Evolutionary conservation across 139 green algal genomes (phyloP), one percentile per base, ranked within the genome.

Genomic region (Chlamydomonas sp.): DNA sequence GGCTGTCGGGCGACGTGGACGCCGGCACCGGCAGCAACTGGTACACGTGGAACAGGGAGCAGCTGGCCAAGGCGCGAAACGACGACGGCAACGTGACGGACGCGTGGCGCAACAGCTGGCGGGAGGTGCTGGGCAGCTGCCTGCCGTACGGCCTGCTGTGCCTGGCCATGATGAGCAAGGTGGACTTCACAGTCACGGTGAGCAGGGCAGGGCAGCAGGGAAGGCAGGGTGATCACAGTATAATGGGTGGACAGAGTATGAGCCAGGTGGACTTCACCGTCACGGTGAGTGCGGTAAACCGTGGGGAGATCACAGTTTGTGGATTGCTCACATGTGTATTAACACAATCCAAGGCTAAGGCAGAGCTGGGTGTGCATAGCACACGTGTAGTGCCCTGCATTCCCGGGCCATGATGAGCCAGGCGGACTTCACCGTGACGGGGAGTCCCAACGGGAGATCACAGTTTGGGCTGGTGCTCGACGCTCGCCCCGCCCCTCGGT

Each of bases 51-150:
- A 88, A 88, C 84, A 64, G 84, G 5, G 63, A 78, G 64, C 64
- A 84, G 66, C 85, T 85, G 63, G 4, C 63, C 64, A 84, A 89
- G 77, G 1, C 18, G 16, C 77, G 85, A 1, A 84, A 89, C 10
- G 85, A 89, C 59, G 77, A 78, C 3, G 85, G 85, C 77, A 84
- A 89, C 9, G 77, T 84, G 59, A 89, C 85, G 59, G 85, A 89
- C 67, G 74, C 83, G 4, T 88, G 83, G 83, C 74, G 83, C 3
- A 88, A 88, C 57, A 72, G 20, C 2, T 6, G 31, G 5, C 74
- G 74, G 16, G 74, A 88, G 83, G 71, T 88, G n/a, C 4, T 82
- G 63, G 74, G 83, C 17, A 77, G 7, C 0, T 82, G 74, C 63
- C 12, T 88, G 83, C 83, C 83, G 73, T 88, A 83, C 75, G 9